phyloP scores from a whole-genome alignment of 2,329 filamentous ascomycete species.

The Talaromyces sp. region DNA sequence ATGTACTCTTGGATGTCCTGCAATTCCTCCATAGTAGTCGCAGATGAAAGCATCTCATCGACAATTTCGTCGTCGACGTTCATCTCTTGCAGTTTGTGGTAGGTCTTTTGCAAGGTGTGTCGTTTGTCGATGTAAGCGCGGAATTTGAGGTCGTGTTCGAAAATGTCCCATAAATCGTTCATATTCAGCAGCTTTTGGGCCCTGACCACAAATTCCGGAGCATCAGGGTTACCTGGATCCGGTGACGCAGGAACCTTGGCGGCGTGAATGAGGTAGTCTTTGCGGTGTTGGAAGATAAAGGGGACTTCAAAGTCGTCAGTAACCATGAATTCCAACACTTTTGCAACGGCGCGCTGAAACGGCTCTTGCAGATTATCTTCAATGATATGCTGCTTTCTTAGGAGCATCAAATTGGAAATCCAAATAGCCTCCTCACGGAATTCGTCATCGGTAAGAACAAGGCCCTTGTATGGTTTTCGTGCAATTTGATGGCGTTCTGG shows the following conservation, averaged over 20 bases:
- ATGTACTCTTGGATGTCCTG: slow-evolving; percentile 96
- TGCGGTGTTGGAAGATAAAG: slow-evolving; percentile 96
- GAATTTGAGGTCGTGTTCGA: slow-evolving; percentile 93
- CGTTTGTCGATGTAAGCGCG: slow-evolving; percentile 88
- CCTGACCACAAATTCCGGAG: slow-evolving; percentile 64
- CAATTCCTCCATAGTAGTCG: slow-evolving; percentile 85
- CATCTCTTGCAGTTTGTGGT: slow-evolving; percentile 63
- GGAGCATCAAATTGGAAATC: slow-evolving; percentile 86
- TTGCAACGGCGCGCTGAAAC: slow-evolving; percentile 82
- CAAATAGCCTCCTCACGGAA: slow-evolving; percentile 85
- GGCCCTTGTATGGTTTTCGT: slow-evolving; percentile 77
- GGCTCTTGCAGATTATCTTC: slow-evolving; percentile 67
- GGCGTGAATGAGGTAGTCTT: slow-evolving; percentile 93
- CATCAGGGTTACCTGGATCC: slow-evolving; percentile 62
- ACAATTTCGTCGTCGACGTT: slow-evolving; percentile 68
- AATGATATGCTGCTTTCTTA: slow-evolving; percentile 65
- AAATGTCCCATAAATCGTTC: slow-evolving; percentile 89
- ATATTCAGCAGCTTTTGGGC: slow-evolving; percentile 89
- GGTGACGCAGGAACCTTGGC: slow-evolving; percentile 61
- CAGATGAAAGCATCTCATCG: slow-evolving; percentile 73
- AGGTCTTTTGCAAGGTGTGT: slow-evolving; percentile 74
- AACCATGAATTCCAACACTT: slow-evolving; percentile 92
- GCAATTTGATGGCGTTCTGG: slow-evolving; percentile 93
- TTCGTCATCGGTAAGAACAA: slow-evolving; percentile 75
- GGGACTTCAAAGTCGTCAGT: slow-evolving; percentile 92